These are phyloP conservation scores for Pyrenopolyporus hunteri DNA, from an alignment of 495 filamentous ascomycete species.

Conservation along the genomic window DNA sequence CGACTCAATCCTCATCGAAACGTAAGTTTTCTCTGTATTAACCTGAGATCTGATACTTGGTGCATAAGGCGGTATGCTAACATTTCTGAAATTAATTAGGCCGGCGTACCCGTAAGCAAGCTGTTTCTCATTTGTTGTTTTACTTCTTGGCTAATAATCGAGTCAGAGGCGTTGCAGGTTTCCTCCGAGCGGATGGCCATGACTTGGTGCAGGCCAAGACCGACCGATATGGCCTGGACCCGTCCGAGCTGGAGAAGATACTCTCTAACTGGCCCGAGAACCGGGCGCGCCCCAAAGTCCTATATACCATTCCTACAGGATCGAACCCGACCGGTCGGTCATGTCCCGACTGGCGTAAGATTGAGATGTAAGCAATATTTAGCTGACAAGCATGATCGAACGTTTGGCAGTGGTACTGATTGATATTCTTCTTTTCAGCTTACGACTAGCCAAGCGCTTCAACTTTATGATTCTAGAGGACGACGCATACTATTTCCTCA, in stretches of 20 bases:
- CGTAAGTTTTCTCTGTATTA: constrained; percentile 8
- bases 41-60: neutral
- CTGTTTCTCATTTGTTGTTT: neutral
- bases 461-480: constrained; percentile 14
- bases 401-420: neutral
- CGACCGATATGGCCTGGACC: constrained; percentile 1
- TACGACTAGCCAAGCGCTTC: constrained; percentile 9
- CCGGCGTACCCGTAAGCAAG: constrained; percentile 15
- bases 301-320: constrained; percentile 12
- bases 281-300: constrained; percentile 1
- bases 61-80: neutral
- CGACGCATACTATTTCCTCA: constrained; percentile 13
- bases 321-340: constrained; percentile 13
- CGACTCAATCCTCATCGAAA: constrained; percentile 6
- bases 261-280: constrained; percentile 5
- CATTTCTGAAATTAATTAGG: constrained; percentile 3
- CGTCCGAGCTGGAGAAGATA: constrained; percentile 1
- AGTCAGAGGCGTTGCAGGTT: constrained; percentile 6
- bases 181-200: constrained; percentile 6
- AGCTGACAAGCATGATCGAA: neutral
- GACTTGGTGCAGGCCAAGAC: constrained; percentile 3
- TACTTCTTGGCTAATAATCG: neutral
- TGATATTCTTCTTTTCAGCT: too few species aligned
- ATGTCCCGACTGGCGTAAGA: constrained; percentile 15
- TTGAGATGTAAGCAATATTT: constrained; percentile 1